These are phyloP conservation scores for Plasmodium falciparum DNA, from an alignment of 169 alveolate species.

Conservation along the genomic window DNA sequence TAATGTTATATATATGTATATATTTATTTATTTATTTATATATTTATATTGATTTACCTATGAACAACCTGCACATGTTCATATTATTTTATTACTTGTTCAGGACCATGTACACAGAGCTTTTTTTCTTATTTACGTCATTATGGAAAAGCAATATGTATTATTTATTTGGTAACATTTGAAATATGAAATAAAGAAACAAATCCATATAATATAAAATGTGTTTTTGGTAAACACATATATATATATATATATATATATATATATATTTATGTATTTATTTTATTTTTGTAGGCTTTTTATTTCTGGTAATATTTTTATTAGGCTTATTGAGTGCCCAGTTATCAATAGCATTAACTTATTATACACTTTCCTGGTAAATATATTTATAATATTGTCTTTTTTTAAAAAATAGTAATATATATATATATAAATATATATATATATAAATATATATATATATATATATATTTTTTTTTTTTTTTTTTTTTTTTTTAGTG, in stretches of 20 bases:
- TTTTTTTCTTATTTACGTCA: slow-evolving; percentile 83
- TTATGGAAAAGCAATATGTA: slow-evolving; percentile 90
- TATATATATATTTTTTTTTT: too few species aligned
- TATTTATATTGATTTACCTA: too few species aligned
- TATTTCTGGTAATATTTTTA: slow-evolving; percentile 78
- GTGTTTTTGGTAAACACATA: not conserved
- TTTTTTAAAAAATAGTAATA: not conserved
- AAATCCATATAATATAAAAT: not conserved
- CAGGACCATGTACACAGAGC: slow-evolving; percentile 85
- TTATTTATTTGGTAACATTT: slow-evolving; percentile 82
- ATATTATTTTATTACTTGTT: not conserved
- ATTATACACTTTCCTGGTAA: slow-evolving; percentile 80
- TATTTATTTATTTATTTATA: not conserved
- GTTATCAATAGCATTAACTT: slow-evolving; percentile 80
- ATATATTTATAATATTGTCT: not conserved
- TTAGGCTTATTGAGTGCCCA: slow-evolving; percentile 83
- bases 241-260: slow-evolving; percentile 8
- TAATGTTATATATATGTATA: not conserved
- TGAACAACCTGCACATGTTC: not conserved
- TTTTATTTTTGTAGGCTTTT: slow-evolving; percentile 53
- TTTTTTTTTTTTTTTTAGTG: slow-evolving; percentile 54
- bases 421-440: not conserved
- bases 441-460: not conserved
- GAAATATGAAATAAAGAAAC: not conserved
- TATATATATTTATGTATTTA: not conserved